Conservation (phyloP, 352 stramenopile species). For the Phytophthora citricola region DNA sequence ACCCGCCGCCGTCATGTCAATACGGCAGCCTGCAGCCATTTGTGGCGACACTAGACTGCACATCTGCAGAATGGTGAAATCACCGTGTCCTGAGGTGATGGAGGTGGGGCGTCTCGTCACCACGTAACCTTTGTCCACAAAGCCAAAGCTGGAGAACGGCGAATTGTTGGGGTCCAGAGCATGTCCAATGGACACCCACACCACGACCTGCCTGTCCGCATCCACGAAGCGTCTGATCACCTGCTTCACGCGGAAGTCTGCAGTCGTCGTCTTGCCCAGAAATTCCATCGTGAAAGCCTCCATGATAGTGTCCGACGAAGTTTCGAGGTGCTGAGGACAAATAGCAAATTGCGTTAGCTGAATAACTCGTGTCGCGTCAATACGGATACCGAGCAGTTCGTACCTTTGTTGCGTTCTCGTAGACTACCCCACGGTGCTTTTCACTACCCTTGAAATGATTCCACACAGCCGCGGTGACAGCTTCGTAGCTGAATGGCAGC, state of each 20-base stretch:
- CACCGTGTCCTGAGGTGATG: constrained; percentile 22
- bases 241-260: constrained; percentile 47
- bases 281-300: constrained; percentile 55
- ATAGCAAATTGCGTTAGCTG: constrained; percentile 14
- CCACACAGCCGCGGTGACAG: constrained; percentile 35
- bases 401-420: constrained; percentile 43
- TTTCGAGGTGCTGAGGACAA: constrained; percentile 24
- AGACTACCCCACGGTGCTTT: constrained; percentile 40
- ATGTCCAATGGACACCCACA: constrained; percentile 47
- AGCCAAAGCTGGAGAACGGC: constrained; percentile 46
- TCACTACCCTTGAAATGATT: constrained; percentile 44
- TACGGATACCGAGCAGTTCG: background rate
- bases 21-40: constrained; percentile 37
- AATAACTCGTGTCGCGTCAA: background rate
- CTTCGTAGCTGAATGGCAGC: constrained; percentile 38
- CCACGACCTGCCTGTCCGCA: constrained; percentile 46
- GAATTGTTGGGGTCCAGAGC: constrained; percentile 35
- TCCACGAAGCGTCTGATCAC: constrained; percentile 47
- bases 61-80: constrained; percentile 61
- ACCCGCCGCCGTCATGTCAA: constrained; percentile 40
- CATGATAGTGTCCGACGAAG: constrained; percentile 51
- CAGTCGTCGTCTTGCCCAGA: constrained; percentile 36
- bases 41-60: constrained; percentile 64
- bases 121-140: constrained; percentile 69
- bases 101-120: constrained; percentile 51